Evolutionary conservation across 768 basidiomycete species (phyloP), one percentile per base, ranked within the genome.

Genomic region (Wakefieldia striispora): DNA sequence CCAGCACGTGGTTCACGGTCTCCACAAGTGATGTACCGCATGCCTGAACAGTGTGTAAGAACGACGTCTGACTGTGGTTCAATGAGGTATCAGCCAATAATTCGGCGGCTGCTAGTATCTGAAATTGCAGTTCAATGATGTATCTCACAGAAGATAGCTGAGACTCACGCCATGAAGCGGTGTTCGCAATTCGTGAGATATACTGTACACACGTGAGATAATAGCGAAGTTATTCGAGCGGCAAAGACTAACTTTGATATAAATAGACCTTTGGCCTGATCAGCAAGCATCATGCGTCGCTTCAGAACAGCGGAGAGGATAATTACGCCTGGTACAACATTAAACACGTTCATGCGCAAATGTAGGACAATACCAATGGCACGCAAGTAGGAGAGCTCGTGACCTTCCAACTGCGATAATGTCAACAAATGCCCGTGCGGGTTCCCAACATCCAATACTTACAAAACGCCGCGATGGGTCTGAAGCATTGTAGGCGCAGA

Each of bases 11-110:
- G 62, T 97, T 97, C 42, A 97, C 93, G 0, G 94, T 95, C 72
- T 97, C 95, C 36, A 95, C 91, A 1, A 97, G 78, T 1, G 91
- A 92, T n/a, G 88, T 95, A 13, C 93, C 94, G 62, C 94, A 97
- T 6, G 91, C 93, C 65, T 94, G 89, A 1, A 97, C 90, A 0
- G 95, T 97, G 62, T 93, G 88, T 43, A 97, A 71, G 73, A 93
- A 95, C 0, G 93, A 91, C 10, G 73, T 65, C 66, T 97, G 95
- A 12, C 84, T 83, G 40, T 88, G 83, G 60, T 83, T 87, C 27
- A 97, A 72, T n/a, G 77, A 62, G 12, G 89, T 95, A 40, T 95
- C 94, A 40, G 80, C 78, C 20, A 97, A 75, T n/a, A 97, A 72
- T 60, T 97, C 95, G 11, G 92, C 92, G 3, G 93, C 90, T 3